Conservation (phyloP, 768 basidiomycete genomes). For the Holtermanniella nyarrowii region DNA sequence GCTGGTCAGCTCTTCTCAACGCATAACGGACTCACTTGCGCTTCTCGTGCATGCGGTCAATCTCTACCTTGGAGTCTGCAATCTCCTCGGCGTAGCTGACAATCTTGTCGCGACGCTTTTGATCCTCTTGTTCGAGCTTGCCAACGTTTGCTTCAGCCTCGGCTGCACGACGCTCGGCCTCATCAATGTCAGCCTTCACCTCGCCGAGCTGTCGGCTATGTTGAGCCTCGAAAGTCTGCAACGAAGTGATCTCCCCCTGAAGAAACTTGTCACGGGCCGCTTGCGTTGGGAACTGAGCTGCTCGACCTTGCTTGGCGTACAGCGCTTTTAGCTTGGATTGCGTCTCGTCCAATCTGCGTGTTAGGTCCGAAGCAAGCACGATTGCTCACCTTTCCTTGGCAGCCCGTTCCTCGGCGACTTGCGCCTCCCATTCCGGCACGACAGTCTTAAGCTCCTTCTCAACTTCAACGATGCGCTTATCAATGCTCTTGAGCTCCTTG, state of each 20-base stretch:
- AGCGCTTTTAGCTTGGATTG: constrained; percentile 61
- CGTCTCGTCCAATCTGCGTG: constrained; percentile 53
- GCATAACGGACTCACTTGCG: constrained; percentile 50
- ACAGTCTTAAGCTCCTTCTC: constrained; percentile 56
- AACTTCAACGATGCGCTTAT: constrained; percentile 54
- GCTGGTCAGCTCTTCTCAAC: constrained; percentile 1
- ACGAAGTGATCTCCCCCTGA: constrained; percentile 61
- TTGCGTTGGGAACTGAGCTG: constrained; percentile 71
- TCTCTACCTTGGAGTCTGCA: constrained; percentile 54
- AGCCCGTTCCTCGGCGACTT: constrained; percentile 44
- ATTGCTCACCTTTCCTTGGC: constrained; percentile 46
- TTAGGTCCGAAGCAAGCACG: background rate
- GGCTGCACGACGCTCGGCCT: constrained; percentile 33
- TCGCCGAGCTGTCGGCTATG: constrained; percentile 53
- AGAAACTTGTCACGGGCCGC: constrained; percentile 75
- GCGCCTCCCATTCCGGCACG: constrained; percentile 58
- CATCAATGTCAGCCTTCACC: constrained; percentile 38
- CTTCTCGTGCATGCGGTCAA: constrained; percentile 61
- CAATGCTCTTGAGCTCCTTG: constrained; percentile 54
- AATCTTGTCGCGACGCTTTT: constrained; percentile 51
- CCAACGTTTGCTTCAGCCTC: constrained; percentile 49
- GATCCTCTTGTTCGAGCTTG: constrained; percentile 50
- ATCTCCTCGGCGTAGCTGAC: constrained; percentile 47
- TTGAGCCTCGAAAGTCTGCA: constrained; percentile 50
- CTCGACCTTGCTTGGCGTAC: constrained; percentile 82